Evolutionary conservation across 441 rosid species (phyloP).

Genomic region (Jatropha podagrica): DNA sequence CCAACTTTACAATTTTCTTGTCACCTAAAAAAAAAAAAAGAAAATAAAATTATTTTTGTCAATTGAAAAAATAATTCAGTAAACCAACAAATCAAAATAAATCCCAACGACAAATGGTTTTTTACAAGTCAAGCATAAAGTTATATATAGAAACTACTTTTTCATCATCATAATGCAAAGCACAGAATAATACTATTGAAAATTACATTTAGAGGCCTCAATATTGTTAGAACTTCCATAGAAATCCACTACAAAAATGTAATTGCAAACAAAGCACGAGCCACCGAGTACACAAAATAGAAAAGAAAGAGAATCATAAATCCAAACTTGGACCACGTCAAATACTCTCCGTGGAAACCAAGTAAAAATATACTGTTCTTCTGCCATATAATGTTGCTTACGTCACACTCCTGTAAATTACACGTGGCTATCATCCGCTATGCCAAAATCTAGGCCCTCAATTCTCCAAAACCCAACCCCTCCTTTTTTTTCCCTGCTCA

Average conservation of each 20-base stretch:
- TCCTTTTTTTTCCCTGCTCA: not conserved
- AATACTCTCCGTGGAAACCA: not conserved
- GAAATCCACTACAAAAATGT: not conserved
- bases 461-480: not conserved
- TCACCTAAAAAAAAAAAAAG: no score
- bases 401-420: constrained; percentile 17
- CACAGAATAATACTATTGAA: no score
- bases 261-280: not conserved
- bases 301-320: not conserved
- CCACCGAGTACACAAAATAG: not conserved
- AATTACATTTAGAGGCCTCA: no score
- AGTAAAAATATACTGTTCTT: not conserved
- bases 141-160: not conserved
- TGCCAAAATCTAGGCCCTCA: constrained; percentile 15
- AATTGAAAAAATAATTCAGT: no score
- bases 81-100: no score
- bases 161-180: no score
- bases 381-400: not conserved
- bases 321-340: not conserved
- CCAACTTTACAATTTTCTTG: no score
- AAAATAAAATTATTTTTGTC: no score
- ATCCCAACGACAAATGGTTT: not conserved
- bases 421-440: constrained; percentile 22
- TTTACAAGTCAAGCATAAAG: not conserved
- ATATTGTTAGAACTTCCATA: no score